phyloP scores from a whole-genome alignment of 1,284 basidiomycete species.

The Schizophyllum commune region DNA sequence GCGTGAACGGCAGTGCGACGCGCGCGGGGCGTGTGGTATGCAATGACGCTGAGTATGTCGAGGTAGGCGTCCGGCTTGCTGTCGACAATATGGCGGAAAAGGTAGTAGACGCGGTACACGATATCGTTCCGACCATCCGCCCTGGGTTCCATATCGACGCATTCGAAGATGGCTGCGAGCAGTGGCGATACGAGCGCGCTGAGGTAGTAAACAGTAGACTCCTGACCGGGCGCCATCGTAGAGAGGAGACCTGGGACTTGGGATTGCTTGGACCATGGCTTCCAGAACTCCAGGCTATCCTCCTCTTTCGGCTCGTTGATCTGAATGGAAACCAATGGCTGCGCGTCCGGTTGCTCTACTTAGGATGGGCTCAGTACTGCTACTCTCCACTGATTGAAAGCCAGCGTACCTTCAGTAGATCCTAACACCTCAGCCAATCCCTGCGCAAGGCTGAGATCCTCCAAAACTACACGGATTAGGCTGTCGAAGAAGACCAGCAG shows the following conservation, averaged over 20 bases:
- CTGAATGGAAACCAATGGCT: conserved; percentile 45
- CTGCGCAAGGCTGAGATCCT: conserved; percentile 35
- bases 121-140: conserved; percentile 25
- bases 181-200: conserved; percentile 53
- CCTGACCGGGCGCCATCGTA: conserved; percentile 50
- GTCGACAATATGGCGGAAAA: conserved; percentile 51
- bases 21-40: conserved; percentile 52
- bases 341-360: background rate
- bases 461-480: conserved; percentile 43
- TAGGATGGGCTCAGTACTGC: conserved; percentile 3
- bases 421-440: conserved; percentile 13
- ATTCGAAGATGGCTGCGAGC: conserved; percentile 52
- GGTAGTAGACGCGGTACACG: conserved; percentile 43
- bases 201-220: conserved; percentile 46
- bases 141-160: conserved; percentile 31
- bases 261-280: conserved; percentile 18
- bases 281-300: conserved; percentile 14
- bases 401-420: background rate
- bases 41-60: conserved; percentile 63
- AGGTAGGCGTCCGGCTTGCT: conserved; percentile 61
- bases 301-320: conserved; percentile 45
- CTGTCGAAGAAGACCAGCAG: conserved; percentile 58
- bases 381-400: background rate
- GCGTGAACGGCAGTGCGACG: conserved; percentile 42
- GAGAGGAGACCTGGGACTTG: conserved; percentile 29